Base-by-base conservation (phyloP, 345 rosid species). In the Chamaenerion angustifolium region DNA sequence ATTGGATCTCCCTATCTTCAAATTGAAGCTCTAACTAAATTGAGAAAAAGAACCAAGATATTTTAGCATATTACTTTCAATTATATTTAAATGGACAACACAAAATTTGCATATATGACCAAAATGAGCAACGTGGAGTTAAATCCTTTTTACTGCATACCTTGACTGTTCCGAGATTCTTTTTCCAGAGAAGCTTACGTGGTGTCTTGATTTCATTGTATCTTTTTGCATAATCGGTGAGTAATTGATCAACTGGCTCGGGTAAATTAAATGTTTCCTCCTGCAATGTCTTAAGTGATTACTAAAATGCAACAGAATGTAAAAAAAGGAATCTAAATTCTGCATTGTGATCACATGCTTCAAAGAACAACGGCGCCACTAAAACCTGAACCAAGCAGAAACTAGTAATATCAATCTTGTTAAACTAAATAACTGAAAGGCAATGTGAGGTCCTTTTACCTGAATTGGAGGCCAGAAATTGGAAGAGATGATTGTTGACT, bases 401-500 rank as follows among this genome's bases (percentile, higher is more conserved):
- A 5, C 3, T 23, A 23, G 27, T 23, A 23, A 23, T 23, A 23
- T 23, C 3, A 27, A 41, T 27, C 11, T 25, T 25, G 53, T n/a
- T 1, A 6, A 49, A 23, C 14, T 11, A 27, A 5, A 16, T 11
- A n/a, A n/a, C n/a, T 16, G 6, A 10, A n/a, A 8, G 17, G 14
- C 14, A 48, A 23, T 40, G 27, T 9, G 27, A 19, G 16, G 43
- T 42, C 23, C 23, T n/a, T 12, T 10, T 50, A 84, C 96, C 95
- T 83, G 98, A 66, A 92, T 87, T 45, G 96, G 89, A 56, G 96
- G 98, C 96, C 96, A 92, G 70, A 87, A 92, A 67, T 87, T 92
- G 15, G 85, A 80, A 58, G 98, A 92, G 67, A 84, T 74, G 63
- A 92, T 82, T 31, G 93, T 84, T 16, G 96, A 81, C 73, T 76